These are phyloP conservation scores for Desmodesmus armatus DNA, from an alignment of 139 green algal genomes.

Conservation along the genomic window DNA sequence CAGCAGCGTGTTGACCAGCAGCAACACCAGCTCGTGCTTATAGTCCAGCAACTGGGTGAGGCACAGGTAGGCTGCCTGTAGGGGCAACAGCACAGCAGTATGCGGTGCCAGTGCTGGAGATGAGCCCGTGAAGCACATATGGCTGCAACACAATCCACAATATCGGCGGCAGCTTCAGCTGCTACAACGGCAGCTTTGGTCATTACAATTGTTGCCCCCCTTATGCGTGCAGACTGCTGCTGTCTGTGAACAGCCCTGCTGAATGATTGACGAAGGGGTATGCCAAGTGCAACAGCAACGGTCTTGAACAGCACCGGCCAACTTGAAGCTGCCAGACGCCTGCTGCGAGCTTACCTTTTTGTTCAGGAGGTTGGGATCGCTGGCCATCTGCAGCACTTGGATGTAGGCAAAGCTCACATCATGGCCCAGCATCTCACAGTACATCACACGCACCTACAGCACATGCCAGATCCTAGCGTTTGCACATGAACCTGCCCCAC, in stretches of 20 bases:
- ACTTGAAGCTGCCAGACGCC: not conserved
- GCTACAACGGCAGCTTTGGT: not conserved
- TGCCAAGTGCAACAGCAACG: not conserved
- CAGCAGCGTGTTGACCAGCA: constrained; percentile 97
- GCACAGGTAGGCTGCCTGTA: constrained; percentile 93
- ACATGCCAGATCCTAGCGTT: too few species aligned
- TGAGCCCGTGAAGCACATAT: not conserved
- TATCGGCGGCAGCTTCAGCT: not conserved
- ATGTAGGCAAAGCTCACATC: constrained; percentile 86
- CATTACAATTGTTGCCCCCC: too few species aligned
- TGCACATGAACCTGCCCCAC: too few species aligned
- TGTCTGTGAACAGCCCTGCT: not conserved
- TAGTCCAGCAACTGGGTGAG: constrained; percentile 93
- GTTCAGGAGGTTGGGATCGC: constrained; percentile 67
- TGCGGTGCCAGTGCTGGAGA: not conserved
- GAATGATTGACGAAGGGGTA: not conserved
- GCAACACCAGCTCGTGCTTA: constrained; percentile 91
- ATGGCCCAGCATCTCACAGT: constrained; percentile 99
- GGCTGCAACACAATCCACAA: not conserved
- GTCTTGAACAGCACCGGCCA: not conserved
- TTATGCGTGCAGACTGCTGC: not conserved
- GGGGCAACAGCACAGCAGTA: not conserved
- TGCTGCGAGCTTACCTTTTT: constrained; percentile 60
- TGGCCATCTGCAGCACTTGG: constrained; percentile 66
- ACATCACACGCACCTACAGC: constrained; percentile 94